phyloP scores from a whole-genome alignment of 2,329 filamentous ascomycete genomes.

The Venturia carpophila region DNA sequence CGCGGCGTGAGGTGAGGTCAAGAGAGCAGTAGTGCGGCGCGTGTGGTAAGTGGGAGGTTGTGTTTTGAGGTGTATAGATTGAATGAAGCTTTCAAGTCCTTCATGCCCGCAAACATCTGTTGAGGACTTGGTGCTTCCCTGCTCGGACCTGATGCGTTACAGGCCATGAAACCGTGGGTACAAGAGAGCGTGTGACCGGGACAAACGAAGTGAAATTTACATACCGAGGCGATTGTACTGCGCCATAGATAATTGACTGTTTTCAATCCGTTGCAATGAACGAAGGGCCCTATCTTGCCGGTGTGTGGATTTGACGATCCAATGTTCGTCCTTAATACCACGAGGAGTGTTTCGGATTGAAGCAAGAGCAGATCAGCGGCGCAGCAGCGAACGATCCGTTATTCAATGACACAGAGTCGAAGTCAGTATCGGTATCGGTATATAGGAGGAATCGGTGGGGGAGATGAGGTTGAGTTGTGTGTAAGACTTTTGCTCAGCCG shows the following conservation, averaged over 20 bases:
- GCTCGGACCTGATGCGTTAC: background rate
- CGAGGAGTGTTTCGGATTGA: constrained; percentile 5
- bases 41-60: background rate
- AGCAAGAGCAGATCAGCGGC: background rate
- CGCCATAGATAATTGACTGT: constrained; percentile 17
- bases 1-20: background rate
- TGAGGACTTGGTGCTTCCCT: background rate
- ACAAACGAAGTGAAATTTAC: constrained; percentile 21
- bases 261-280: constrained; percentile 22
- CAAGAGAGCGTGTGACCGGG: constrained; percentile 9
- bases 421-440: background rate
- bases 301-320: background rate
- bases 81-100: background rate
- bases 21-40: background rate
- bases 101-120: constrained; percentile 2
- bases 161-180: constrained; percentile 20
- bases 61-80: background rate
- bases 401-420: background rate
- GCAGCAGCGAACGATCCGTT: constrained; percentile 1
- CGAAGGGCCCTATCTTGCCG: background rate
- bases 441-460: background rate
- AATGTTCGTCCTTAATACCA: constrained; percentile 12
- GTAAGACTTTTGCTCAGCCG: constrained; percentile 5
- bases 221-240: constrained; percentile 32
- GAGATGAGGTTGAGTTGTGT: background rate